Conservation (phyloP, 2,329 filamentous ascomycete species). For the Paecilomyces variotii region DNA sequence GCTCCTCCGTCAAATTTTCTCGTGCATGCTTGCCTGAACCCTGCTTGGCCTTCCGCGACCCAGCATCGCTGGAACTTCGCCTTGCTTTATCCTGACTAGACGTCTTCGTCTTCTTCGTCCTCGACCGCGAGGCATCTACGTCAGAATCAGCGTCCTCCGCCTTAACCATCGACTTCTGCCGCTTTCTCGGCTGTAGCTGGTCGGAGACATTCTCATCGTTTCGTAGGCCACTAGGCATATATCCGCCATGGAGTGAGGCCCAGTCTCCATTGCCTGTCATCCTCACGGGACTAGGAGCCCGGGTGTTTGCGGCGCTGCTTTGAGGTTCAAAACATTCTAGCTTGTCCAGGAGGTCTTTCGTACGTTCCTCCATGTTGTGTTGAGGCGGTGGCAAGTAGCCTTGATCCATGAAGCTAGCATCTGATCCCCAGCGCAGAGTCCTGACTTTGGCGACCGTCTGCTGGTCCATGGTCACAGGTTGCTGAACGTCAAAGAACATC, state of each 20-base stretch:
- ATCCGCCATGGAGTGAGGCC: constrained; percentile 7
- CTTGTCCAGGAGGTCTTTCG: constrained; percentile 48
- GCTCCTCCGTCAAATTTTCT: constrained; percentile 63
- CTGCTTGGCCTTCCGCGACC: constrained; percentile 27
- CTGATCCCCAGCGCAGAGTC: constrained; percentile 58
- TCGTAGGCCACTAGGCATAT: constrained; percentile 5
- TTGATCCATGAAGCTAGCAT: constrained; percentile 54
- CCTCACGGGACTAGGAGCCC: constrained; percentile 48
- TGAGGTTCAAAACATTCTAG: constrained; percentile 52
- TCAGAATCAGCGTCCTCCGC: constrained; percentile 35
- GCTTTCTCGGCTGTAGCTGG: constrained; percentile 22
- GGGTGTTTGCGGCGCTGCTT: constrained; percentile 53
- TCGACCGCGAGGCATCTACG: constrained; percentile 25
- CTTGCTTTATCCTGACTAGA: constrained; percentile 27
- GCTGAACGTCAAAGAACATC: constrained; percentile 30
- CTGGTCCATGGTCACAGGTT: constrained; percentile 26
- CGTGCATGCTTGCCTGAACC: constrained; percentile 30
- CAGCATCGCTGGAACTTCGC: constrained; percentile 26
- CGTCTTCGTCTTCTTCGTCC: constrained; percentile 43
- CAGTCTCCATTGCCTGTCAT: constrained; percentile 11
- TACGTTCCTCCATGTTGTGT: constrained; percentile 50
- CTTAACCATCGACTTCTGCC: constrained; percentile 23
- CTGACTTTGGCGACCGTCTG: constrained; percentile 32
- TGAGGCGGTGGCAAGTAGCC: constrained; percentile 52
- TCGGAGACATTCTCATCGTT: constrained; percentile 16